A percentile compares a stretch with the other conserved stretches of the same genome.
phyloP scores from a whole-genome alignment of 495 filamentous ascomycete species.

The Polyplosphaeria fusca region DNA sequence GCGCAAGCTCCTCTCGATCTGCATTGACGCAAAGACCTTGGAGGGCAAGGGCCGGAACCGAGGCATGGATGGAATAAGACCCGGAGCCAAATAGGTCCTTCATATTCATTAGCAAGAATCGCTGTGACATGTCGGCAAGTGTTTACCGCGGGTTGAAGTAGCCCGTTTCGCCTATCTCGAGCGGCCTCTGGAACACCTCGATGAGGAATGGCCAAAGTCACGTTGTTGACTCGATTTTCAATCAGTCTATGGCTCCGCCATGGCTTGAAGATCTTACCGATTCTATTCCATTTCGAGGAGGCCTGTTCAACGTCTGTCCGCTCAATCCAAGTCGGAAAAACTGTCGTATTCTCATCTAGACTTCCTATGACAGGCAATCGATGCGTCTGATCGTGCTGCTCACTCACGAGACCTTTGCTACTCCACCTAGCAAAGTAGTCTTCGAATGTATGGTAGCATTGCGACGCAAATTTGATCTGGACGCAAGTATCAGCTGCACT shows the following conservation, averaged over 20 bases:
- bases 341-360: background rate
- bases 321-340: background rate
- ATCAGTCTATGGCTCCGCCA: background rate
- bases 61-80: background rate
- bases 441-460: background rate
- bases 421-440: background rate
- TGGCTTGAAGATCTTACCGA: background rate
- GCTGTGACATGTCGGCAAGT: background rate
- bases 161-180: background rate
- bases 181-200: background rate
- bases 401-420: background rate
- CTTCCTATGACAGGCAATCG: background rate
- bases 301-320: background rate
- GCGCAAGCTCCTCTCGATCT: background rate
- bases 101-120: background rate
- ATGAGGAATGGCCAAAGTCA: background rate
- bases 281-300: background rate
- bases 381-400: background rate
- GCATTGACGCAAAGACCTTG: background rate
- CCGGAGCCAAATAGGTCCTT: constrained; percentile 1
- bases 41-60: background rate
- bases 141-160: background rate
- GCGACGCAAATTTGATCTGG: background rate
- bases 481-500: background rate
- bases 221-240: background rate